Evolutionary conservation across 768 basidiomycete species (phyloP).

Genomic region (Suillus luteus): DNA sequence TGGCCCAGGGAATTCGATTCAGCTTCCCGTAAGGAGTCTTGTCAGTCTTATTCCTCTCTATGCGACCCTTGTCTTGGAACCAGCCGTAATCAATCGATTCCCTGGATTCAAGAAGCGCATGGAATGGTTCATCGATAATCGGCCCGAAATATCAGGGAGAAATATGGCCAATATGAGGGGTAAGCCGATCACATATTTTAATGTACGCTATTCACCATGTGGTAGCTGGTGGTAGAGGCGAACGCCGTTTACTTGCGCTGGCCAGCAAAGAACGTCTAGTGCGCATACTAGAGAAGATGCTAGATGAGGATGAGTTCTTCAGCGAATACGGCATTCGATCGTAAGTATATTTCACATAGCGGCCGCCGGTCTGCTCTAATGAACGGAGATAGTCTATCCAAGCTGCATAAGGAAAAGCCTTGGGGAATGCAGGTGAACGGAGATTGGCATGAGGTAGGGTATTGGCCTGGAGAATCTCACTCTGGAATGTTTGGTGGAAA

Average conservation of each 20-base stretch:
- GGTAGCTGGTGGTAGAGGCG: conserved; percentile 66
- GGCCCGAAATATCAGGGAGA: conserved; percentile 81
- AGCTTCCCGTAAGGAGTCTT: conserved; percentile 90
- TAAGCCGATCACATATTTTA: conserved; percentile 29
- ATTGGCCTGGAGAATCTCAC: conserved; percentile 97
- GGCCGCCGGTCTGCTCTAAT: conserved; percentile 14
- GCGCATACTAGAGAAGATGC: conserved; percentile 91
- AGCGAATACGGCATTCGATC: conserved; percentile 96
- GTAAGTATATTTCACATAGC: conserved; percentile 44
- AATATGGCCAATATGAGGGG: conserved; percentile 98
- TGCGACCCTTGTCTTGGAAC: conserved; percentile 92
- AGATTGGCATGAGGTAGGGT: conserved; percentile 86
- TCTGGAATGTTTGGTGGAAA: conserved; percentile 99
- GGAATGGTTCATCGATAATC: conserved; percentile 97
- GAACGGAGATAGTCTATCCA: conserved; percentile 66
- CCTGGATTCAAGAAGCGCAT: conserved; percentile 98
- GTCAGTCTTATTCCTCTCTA: conserved; percentile 98
- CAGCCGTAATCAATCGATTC: conserved; percentile 83
- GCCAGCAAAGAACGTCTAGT: conserved; percentile 90
- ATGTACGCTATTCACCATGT: conserved; percentile 8
- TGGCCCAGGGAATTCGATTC: conserved; percentile 78
- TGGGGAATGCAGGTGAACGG: conserved; percentile 96
- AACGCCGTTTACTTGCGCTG: conserved; percentile 85
- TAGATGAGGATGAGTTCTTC: conserved; percentile 96
- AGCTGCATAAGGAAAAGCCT: conserved; percentile 86